phyloP scores from a whole-genome alignment of 441 rosid species.

The Omphalea diandra region DNA sequence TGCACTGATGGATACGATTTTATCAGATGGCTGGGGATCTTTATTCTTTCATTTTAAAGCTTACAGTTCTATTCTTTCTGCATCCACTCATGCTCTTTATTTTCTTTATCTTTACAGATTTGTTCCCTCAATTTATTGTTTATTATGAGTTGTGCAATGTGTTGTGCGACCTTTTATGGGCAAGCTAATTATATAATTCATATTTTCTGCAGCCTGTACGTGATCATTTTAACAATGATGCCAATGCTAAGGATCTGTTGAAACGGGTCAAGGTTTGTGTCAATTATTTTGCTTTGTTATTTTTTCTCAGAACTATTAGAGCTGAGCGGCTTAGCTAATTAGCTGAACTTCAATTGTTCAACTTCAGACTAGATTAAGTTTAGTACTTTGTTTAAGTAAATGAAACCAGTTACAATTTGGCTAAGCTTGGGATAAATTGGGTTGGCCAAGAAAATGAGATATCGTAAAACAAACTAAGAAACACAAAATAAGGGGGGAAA shows the following conservation, averaged over 20 bases:
- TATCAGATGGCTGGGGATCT: too few species aligned
- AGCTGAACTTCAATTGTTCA: neutral
- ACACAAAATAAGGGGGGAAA: too few species aligned
- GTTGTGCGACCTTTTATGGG: neutral
- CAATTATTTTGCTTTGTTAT: neutral
- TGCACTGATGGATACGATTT: too few species aligned
- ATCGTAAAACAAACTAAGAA: too few species aligned
- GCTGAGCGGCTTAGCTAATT: neutral
- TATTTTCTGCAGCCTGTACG: constrained; percentile 68
- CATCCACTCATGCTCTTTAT: too few species aligned
- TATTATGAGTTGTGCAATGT: neutral
- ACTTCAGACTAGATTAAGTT: neutral
- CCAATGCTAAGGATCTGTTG: constrained; percentile 63
- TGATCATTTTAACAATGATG: constrained; percentile 63
- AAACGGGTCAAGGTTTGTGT: constrained; percentile 65
- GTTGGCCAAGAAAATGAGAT: too few species aligned
- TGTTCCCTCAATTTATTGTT: neutral
- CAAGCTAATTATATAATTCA: neutral
- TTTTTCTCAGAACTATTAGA: neutral
- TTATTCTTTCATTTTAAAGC: too few species aligned
- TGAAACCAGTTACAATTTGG: too few species aligned
- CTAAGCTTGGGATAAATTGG: too few species aligned
- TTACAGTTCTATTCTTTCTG: too few species aligned
- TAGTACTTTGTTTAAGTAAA: too few species aligned
- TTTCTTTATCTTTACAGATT: too few species aligned